phyloP scores from a whole-genome alignment of 371 early-diverging fungal species.

The Umbelopsis sp. region DNA sequence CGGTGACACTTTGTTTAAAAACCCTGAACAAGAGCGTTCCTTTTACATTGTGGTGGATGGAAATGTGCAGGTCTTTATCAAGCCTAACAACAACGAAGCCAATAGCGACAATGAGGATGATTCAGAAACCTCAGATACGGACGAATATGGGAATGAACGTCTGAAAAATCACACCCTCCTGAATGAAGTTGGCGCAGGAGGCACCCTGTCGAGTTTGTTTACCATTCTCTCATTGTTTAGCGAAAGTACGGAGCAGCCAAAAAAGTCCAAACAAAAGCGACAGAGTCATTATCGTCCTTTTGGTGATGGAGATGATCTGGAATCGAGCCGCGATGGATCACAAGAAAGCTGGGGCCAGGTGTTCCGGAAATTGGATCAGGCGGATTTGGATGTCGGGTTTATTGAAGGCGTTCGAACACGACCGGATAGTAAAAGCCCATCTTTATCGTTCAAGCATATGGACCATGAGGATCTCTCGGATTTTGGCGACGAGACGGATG shows the following conservation, averaged over 20 bases:
- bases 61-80: conserved; percentile 81
- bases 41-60: conserved; percentile 97
- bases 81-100: conserved; percentile 30
- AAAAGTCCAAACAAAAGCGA: conserved; percentile 36
- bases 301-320: conserved; percentile 19
- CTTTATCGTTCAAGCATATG: background rate
- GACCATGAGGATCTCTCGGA: conserved; percentile 6
- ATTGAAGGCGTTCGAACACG: background rate
- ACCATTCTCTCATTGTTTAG: conserved; percentile 91
- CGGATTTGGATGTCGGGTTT: conserved; percentile 17
- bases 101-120: conserved; percentile 28
- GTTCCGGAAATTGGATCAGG: conserved; percentile 46
- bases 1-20: conserved; percentile 84
- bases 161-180: conserved; percentile 73
- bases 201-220: conserved; percentile 90
- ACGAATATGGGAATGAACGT: conserved; percentile 33
- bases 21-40: conserved; percentile 73
- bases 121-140: conserved; percentile 29
- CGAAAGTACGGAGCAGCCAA: conserved; percentile 64
- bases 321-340: conserved; percentile 31
- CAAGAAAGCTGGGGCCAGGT: conserved; percentile 48
- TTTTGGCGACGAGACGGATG: background rate
- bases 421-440: background rate
- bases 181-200: conserved; percentile 89
- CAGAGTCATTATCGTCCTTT: conserved; percentile 9